Base-by-base conservation (phyloP, 1,284 basidiomycete species). In the Cystobasidium slooffiae region DNA sequence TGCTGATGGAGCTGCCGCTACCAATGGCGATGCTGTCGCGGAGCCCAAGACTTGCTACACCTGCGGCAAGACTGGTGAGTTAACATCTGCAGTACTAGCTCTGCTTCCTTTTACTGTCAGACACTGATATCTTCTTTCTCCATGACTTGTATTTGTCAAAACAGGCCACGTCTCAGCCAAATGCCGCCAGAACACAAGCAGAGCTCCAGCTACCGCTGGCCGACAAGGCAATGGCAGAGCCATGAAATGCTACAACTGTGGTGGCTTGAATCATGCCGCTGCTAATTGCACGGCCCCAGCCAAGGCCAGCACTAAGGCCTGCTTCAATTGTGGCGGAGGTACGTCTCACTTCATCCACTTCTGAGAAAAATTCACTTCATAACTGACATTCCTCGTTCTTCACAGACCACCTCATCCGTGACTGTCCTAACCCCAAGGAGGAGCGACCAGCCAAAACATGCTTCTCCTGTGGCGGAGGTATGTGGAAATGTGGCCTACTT, bases 201-300 rank as follows among this genome's bases (percentile, higher is more conserved):
- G 69, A n/a, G 39, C 59, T 46, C 39, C 52, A 44, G 14, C 59
- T 46, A 49, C 22, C 24, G 59, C 59, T 10, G 69, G 47, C 43
- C 58, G 59, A n/a, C 37, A 61, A 12, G 46, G 46, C 24, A 55
- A 62, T 31, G 61, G 69, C 49, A 24, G 39, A 37, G 59, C 47
- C 41, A 63, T 72, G 24, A 62, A 63, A 20, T 72, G 69, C 69
- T 72, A 63, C 56, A 49, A 72, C 56, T 72, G 69, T 51, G 69
- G 69, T 46, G 61, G 47, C 9, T 31, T 55, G 18, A 72, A 72
- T 20, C 69, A 72, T 51, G 55, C 59, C 22, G 69, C 69, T 63
- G 69, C 59, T 43, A 55, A 41, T 41, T 72, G 69, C 41, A 37
- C 55, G 37, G 69, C 69, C 31, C 68, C 68, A 22, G 44, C 59